Conservation (phyloP, 2,329 filamentous ascomycete species). For the Emericellopsis cladophorae region DNA sequence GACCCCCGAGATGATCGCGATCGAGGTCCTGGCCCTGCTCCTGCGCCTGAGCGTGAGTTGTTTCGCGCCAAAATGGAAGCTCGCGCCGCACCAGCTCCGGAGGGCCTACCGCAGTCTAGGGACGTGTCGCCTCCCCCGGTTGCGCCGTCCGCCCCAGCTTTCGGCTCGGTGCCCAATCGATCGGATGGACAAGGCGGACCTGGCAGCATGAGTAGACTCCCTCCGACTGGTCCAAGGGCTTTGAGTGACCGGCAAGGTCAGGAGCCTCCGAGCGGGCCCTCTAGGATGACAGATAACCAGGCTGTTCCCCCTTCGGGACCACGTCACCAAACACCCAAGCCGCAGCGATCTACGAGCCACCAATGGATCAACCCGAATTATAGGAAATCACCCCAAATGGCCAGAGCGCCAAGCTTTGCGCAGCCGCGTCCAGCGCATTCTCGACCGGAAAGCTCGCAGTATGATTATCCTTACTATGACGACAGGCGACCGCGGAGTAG, state of each 20-base stretch:
- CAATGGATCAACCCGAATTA: slow-evolving; percentile 46
- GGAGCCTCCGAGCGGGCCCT: slow-evolving; percentile 7
- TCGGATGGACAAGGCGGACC: slow-evolving; percentile 16
- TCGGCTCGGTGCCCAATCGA: slow-evolving; percentile 40
- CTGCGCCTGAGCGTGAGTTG: slow-evolving; percentile 27
- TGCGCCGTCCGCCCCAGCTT: slow-evolving; percentile 44
- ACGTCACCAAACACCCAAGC: slow-evolving; percentile 34
- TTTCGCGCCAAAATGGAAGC: slow-evolving; percentile 36
- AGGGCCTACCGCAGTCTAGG: slow-evolving; percentile 30
- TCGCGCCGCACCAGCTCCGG: slow-evolving; percentile 31
- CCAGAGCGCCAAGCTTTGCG: slow-evolving; percentile 35
- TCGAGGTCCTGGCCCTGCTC: slow-evolving; percentile 20
- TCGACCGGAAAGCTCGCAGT: slow-evolving; percentile 21
- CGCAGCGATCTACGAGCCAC: slow-evolving; percentile 38
- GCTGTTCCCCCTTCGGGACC: slow-evolving; percentile 37
- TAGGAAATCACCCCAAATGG: slow-evolving; percentile 39
- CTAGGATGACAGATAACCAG: slow-evolving; percentile 30
- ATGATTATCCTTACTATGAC: slow-evolving; percentile 27
- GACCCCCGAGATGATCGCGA: slow-evolving; percentile 36
- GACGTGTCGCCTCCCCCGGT: slow-evolving; percentile 45
- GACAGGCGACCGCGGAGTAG: slow-evolving; percentile 38
- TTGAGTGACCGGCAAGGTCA: slow-evolving; percentile 33
- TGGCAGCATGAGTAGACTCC: slow-evolving; percentile 28
- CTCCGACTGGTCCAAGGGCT: slow-evolving; percentile 40
- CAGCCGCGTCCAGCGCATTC: slow-evolving; percentile 24